phyloP scores from a whole-genome alignment of 768 basidiomycete genomes.

The Scleroderma citrinum region DNA sequence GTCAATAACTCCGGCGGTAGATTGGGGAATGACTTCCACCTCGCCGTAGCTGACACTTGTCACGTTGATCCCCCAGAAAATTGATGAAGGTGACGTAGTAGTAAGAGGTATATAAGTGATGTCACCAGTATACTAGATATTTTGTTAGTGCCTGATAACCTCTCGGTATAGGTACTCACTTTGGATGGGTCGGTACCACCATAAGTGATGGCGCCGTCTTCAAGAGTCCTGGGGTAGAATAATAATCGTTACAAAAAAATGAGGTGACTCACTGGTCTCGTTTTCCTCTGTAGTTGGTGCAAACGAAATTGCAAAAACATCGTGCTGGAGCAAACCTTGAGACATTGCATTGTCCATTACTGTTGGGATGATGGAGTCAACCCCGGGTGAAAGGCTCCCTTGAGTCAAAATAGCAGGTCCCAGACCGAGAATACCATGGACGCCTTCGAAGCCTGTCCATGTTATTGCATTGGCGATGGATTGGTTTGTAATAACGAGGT shows the following conservation, averaged over 20 bases:
- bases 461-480: constrained; percentile 22
- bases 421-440: constrained; percentile 25
- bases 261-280: constrained; percentile 10
- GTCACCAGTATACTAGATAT: constrained; percentile 16
- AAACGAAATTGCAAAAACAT: constrained; percentile 18
- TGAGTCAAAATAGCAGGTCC: constrained; percentile 18
- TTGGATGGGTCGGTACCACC: constrained; percentile 15
- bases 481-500: constrained; percentile 22
- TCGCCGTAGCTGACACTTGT: constrained; percentile 11
- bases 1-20: constrained; percentile 24
- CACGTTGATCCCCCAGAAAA: constrained; percentile 28
- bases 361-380: constrained; percentile 14
- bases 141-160: no score
- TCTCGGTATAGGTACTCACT: constrained; percentile 4
- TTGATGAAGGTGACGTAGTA: constrained; percentile 15
- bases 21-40: constrained; percentile 8
- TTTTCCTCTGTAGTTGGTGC: constrained; percentile 13
- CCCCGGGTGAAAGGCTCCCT: constrained; percentile 2
- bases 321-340: constrained; percentile 12
- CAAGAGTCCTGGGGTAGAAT: background rate
- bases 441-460: constrained; percentile 10
- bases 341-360: constrained; percentile 20
- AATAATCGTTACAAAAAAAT: no score
- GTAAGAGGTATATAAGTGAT: constrained; percentile 25
- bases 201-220: constrained; percentile 23